Base-by-base conservation (phyloP, 2,329 filamentous ascomycete species). In the Cladosporium sp. region DNA sequence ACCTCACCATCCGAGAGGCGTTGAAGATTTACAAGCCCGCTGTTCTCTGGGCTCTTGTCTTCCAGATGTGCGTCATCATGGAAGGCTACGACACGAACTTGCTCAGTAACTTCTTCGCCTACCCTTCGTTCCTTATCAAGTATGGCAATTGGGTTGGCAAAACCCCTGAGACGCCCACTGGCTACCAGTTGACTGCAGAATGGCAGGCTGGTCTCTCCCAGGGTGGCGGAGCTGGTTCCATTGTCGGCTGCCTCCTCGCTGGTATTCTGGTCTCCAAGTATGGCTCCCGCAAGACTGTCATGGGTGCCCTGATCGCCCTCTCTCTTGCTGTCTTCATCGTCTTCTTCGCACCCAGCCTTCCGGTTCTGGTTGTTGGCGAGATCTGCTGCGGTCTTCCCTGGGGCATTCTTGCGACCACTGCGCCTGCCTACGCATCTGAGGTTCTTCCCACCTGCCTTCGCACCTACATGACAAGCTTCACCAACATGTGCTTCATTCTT, bases 191-290 rank as follows among this genome's bases (percentile, higher is more conserved):
- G 30, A 81, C 83, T 1, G 82, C 85, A 0, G 78, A 81, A 0
- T 89, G 86, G 86, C 86, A 88, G 73, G 82, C 83, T 0, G 85
- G 80, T 0, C 73, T 88, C 2, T 83, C 81, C 6, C 86, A 86
- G 65, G 87, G 84, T 34, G 84, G 84, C 61, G 82, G 84, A 65
- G 63, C 71, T 12, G 72, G 72, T 63, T 75, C 88, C 73, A 87
- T 92, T 65, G 82, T 91, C 64, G 89, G 89, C 18, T 81, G 90
- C 57, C 79, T 89, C 70, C 80, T 90, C 75, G 90, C 90, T 74
- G 89, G 89, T 57, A 87, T 83, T 75, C 77, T 90, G 57, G 87
- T 87, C 21, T 87, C 91, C 76, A 65, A 66, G 7, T 73, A 70
- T 26, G 75, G 75, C 18, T 75, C 72, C 59, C 68, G 71, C 28